Evolutionary conservation across 2,329 filamentous ascomycete genomes (phyloP), one percentile per base, ranked within the genome.

Genomic region (Diatrype stigma): DNA sequence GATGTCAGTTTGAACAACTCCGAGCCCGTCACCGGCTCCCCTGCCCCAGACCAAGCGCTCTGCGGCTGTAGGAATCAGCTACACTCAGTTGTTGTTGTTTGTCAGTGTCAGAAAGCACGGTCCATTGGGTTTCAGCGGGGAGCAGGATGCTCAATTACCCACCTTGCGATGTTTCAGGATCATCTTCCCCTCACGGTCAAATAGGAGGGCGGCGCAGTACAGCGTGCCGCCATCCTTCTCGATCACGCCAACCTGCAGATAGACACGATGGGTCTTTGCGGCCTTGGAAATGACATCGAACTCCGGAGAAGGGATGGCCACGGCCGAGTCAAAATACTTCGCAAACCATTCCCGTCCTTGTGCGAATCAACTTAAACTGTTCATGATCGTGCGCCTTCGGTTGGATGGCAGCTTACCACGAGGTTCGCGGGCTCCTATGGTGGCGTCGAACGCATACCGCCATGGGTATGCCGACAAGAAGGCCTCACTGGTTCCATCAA

Each of bases 11-110:
- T 72, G 63, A 6, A 68, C 65, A 16, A 73, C 70, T 22, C 64
- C 61, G 8, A 74, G 59, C 1, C 67, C 67, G 44, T 74, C 70
- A 26, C 71, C 71, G 14, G 70, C 61, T 17, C 70, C 71, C 47
- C 68, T 60, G 26, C 91, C 70, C 71, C 71, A 73, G 2, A 73
- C 64, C 2, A 74, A 54, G 14, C 71, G 57, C 48, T 74, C 70
- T n/a, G 61, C 69, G 3, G 65, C 70, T 2, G 70, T 73, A 6
- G 70, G 70, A 22, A 74, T 65, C 46, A 74, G 61, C 67, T 64
- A 35, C 28, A n/a, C 17, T 48, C 45, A 49, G 52, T 53, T n/a
- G n/a, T n/a, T n/a, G n/a, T n/a, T n/a, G n/a, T 30, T 30, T 10
- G 26, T 30, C 26, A 30, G n/a, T 30, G 26, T 30, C 26, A 30